Evolutionary conservation across 169 alveolate genomes (phyloP), one percentile per base, ranked within the genome.

Genomic region (Haemoproteus tartakovskyi): DNA sequence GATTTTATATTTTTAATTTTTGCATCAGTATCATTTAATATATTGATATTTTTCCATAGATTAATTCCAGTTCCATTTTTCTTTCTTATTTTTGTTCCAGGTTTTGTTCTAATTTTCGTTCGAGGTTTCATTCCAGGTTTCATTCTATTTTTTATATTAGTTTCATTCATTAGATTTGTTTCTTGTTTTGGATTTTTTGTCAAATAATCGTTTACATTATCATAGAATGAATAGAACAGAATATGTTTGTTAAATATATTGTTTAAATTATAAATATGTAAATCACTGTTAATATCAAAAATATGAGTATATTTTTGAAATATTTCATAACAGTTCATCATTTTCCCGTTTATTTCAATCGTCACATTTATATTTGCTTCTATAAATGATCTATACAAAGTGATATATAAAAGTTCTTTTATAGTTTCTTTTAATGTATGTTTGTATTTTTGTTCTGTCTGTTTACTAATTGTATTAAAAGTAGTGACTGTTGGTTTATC

Each of bases 251-350:
- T 74, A 57, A 56, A 74, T 3, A 74, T 74, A 45, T 74, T 74
- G 8, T 54, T 74, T 6, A 74, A 6, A 36, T 74, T 74, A 40
- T 74, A 74, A 33, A 74, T 74, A 9, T 74, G 84, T 1, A 74
- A 29, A 45, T 74, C 84, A 4, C 59, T 74, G 26, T 74, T 74
- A 29, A 74, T 74, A 36, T 74, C 59, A 38, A 74, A 74, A 12
- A 74, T 74, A 48, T 74, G 84, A 4, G 84, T 74, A n/a, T 74
- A 43, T 30, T 51, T 54, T 74, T 74, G 54, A 50, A 74, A 74
- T 11, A 50, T 62, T 16, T 74, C 84, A 59, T 57, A 74, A 29
- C 84, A 74, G 36, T 74, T 74, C 5, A 74, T 48, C n/a, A 18
- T 56, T 50, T 37, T 59, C 14, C 37, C 59, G 5, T 47, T 26